phyloP scores from a whole-genome alignment of 768 basidiomycete genomes.

The Boletus vinaceobasis region DNA sequence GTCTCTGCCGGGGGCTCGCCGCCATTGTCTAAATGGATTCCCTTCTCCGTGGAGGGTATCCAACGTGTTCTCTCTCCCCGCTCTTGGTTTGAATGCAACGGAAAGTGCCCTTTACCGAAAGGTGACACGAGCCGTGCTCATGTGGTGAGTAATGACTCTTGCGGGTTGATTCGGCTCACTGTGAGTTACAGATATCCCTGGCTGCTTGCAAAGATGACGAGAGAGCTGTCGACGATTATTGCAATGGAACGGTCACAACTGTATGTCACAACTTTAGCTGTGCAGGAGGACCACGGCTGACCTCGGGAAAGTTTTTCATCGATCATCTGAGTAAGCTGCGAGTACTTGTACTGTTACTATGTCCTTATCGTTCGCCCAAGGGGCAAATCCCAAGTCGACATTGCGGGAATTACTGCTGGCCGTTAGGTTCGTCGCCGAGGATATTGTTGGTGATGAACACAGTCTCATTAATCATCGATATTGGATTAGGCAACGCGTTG shows the following conservation, averaged over 20 bases:
- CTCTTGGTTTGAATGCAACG: conserved; percentile 17
- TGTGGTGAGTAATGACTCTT: conserved; percentile 19
- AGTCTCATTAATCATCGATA: not conserved
- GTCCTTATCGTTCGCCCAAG: conserved; percentile 10
- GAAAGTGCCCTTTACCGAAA: conserved; percentile 8
- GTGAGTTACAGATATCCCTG: conserved; percentile 19
- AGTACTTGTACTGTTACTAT: not conserved
- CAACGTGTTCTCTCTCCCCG: conserved; percentile 22
- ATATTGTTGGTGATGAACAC: not conserved
- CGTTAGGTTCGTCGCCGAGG: conserved; percentile 20
- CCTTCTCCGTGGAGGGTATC: not conserved
- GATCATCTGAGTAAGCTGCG: conserved; percentile 24
- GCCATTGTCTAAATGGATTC: conserved; percentile 7
- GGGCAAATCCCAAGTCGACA: conserved; percentile 20
- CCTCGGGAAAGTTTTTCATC: conserved; percentile 24
- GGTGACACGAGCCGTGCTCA: conserved; percentile 11
- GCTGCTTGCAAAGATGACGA: conserved; percentile 30
- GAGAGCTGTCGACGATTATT: conserved; percentile 18
- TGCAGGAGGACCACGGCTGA: not conserved
- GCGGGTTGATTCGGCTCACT: not conserved
- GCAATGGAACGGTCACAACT: conserved; percentile 19
- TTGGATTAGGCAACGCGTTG: conserved; percentile 16
- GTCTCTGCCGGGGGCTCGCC: conserved; percentile 20
- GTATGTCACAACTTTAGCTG: conserved; percentile 2
- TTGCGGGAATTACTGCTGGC: conserved; percentile 17